A percentile compares a stretch with the other conserved stretches of the same genome.
phyloP scores from a whole-genome alignment of 2,329 filamentous ascomycete genomes.

The Diplodia corticola region DNA sequence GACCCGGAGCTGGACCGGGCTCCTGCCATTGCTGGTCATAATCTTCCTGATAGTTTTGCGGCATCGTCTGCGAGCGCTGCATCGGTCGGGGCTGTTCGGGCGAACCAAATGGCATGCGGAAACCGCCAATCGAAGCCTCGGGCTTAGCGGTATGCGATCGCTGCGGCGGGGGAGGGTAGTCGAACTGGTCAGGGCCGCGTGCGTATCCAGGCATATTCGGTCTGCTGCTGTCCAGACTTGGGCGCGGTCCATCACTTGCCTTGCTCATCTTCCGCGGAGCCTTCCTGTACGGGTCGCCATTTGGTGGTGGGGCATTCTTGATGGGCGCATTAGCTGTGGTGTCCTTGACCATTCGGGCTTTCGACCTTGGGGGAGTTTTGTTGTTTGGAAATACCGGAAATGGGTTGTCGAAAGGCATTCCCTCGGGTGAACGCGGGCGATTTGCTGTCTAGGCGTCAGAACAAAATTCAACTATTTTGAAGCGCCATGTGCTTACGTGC shows the following conservation, averaged over 20 bases:
- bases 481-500: slow-evolving; percentile 8
- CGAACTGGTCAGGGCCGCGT: slow-evolving; percentile 26
- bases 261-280: slow-evolving; percentile 22
- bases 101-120: slow-evolving; percentile 20
- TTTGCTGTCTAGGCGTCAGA: slow-evolving; percentile 28
- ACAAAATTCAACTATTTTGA: not conserved
- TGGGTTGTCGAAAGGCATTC: slow-evolving; percentile 45
- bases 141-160: slow-evolving; percentile 22
- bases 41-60: slow-evolving; percentile 33
- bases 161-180: slow-evolving; percentile 16
- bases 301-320: slow-evolving; percentile 15
- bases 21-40: slow-evolving; percentile 36
- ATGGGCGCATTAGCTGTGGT: slow-evolving; percentile 40
- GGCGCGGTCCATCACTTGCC: slow-evolving; percentile 16
- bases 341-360: slow-evolving; percentile 34
- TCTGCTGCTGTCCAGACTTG: slow-evolving; percentile 11
- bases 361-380: slow-evolving; percentile 30
- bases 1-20: slow-evolving; percentile 36
- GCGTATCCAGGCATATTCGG: slow-evolving; percentile 2
- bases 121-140: slow-evolving; percentile 7
- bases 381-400: slow-evolving; percentile 48
- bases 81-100: slow-evolving; percentile 16
- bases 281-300: slow-evolving; percentile 16
- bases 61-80: slow-evolving; percentile 42
- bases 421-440: slow-evolving; percentile 29